Base-by-base conservation (phyloP, 169 alveolate genomes). In the Plasmodium relictum region DNA sequence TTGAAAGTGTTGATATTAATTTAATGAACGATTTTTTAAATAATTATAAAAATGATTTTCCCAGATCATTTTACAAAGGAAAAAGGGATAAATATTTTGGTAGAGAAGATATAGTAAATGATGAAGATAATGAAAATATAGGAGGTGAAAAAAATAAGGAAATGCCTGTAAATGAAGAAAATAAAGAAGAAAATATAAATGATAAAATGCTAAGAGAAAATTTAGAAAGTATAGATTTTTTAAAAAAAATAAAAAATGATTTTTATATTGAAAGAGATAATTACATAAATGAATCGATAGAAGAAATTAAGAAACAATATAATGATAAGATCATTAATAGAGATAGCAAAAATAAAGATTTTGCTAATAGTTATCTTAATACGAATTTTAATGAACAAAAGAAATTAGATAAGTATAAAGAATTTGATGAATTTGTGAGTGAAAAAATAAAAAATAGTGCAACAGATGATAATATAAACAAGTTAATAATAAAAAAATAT, bases 21-120 rank as follows among this genome's bases (percentile, higher is more conserved):
- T 58, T 22, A 2, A 45, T 78, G 89, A 78, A 78, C 45, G 71
- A 78, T 24, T 65, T 78, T 63, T 44, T 78, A 48, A 78, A 69
- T 39, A 50, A 59, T 18, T 66, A 78, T 42, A 52, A 65, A 24
- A 78, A 78, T 78, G 68, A 78, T 37, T 78, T 66, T 12, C n/a
- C 10, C 9, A 24, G 16, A 16, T 10, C 89, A 9, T 78, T 65
- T 78, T 78, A 78, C 56, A 78, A 78, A 58, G 89, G 72, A 7
- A 39, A 71, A 12, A 44, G 89, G 42, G 89, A 78, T 37, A 63
- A 42, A 14, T n/a, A 24, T 24, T 78, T 78, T 56, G 89, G 80
- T 8, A 9, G 89, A 7, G 89, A 78, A 14, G 89, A 78, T 24
- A 14, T 74, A 5, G 3, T 4, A 41, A n/a, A 37, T 6, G 61